Evolutionary conservation across 2,329 filamentous ascomycete genomes (phyloP).

Genomic region (Trematosphaeria pertusa): DNA sequence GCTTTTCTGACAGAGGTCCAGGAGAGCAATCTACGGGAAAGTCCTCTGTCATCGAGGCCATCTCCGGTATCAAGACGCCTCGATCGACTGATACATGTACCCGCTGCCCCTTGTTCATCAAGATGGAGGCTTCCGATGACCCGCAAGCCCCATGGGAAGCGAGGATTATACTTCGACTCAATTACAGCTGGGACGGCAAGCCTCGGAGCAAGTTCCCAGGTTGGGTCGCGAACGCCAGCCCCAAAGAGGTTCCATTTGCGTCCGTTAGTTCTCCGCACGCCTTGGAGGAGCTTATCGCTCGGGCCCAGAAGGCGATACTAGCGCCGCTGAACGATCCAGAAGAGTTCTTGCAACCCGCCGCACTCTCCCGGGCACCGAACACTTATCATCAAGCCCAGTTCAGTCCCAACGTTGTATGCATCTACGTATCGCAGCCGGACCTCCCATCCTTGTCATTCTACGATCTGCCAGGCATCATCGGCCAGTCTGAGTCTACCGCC

Average conservation of each 20-base stretch:
- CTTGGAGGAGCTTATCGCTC: slow-evolving; percentile 72
- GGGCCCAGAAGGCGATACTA: slow-evolving; percentile 78
- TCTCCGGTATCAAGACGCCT: slow-evolving; percentile 72
- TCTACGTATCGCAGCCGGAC: slow-evolving; percentile 75
- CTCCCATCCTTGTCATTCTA: slow-evolving; percentile 82
- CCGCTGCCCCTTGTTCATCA: slow-evolving; percentile 80
- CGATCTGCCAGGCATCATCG: slow-evolving; percentile 84
- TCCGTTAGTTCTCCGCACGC: slow-evolving; percentile 66
- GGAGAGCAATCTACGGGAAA: slow-evolving; percentile 83
- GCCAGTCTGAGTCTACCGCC: slow-evolving; percentile 63
- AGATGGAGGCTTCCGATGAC: slow-evolving; percentile 64
- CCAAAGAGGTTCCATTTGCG: slow-evolving; percentile 64
- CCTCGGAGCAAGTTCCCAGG: slow-evolving; percentile 63
- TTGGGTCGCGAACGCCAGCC: slow-evolving; percentile 62
- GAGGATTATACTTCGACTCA: slow-evolving; percentile 68
- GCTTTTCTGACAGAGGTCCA: slow-evolving; percentile 4
- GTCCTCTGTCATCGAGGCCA: slow-evolving; percentile 63
- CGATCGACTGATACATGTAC: slow-evolving; percentile 78
- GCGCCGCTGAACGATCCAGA: slow-evolving; percentile 66
- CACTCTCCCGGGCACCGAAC: not conserved
- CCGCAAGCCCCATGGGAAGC: slow-evolving; percentile 66
- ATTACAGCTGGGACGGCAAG: slow-evolving; percentile 62
- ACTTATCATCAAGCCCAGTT: slow-evolving; percentile 66
- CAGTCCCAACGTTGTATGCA: slow-evolving; percentile 79
- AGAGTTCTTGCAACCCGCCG: slow-evolving; percentile 42